Evolutionary conservation across 805 yeast species (phyloP), one percentile per base, ranked within the genome.

Genomic region (Candida piceae): DNA sequence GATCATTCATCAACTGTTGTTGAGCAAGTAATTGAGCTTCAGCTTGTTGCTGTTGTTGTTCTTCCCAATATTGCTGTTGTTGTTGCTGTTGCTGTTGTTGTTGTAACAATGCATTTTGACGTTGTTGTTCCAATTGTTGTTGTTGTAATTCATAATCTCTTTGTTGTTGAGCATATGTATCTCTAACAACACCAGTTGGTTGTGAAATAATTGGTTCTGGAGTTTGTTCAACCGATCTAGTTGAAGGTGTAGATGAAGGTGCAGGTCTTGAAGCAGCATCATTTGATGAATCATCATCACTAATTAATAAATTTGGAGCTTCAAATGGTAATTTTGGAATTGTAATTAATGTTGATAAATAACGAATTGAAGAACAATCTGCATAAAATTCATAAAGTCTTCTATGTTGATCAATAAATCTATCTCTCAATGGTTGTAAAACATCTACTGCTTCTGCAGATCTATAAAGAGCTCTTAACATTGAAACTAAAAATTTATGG

Each of bases 381-480:
- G 90, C 84, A 63, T 85, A 90, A 49, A 90, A 87, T 49, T 85
- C 90, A 53, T 78, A 77, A 35, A 90, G 63, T 35, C 83, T 66
- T 36, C 72, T 65, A 49, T 78, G 83, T 57, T 87, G 95, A 15
- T 80, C 68, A 46, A 71, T 70, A 53, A 80, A 90, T 35, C 90
- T 69, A 26, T 78, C 78, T 45, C 78, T 69, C 44, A 90, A 68
- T 3, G 93, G 90, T 46, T 73, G 74, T 45, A 90, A 66, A 1
- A 87, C 90, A 5, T 82, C 95, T 16, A 75, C 84, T 21, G 77
- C 80, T 40, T 80, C 78, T 44, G 84, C 74, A 49, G 85, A 71
- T 50, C 76, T 76, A 52, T 84, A 76, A 77, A 90, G 70, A 0
- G 95, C 97, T 46, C 96, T 74, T 41, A 90, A 65, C 97, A 90